Conservation (phyloP, 495 filamentous ascomycete genomes). For the Aspergillus taichungensis region DNA sequence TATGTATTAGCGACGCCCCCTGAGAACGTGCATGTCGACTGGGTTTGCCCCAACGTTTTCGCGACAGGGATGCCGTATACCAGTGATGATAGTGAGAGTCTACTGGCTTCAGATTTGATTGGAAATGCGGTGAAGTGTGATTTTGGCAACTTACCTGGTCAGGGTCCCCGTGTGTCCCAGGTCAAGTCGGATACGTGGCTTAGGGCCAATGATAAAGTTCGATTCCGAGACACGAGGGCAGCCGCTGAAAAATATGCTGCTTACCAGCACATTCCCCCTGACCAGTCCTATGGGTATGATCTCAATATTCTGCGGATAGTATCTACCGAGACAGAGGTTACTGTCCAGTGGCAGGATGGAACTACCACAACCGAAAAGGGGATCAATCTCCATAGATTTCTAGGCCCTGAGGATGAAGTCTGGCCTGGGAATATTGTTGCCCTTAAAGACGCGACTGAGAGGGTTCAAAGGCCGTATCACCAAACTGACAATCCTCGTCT, state of each 20-base stretch:
- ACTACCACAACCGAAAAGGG: constrained; percentile 36
- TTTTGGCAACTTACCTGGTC: constrained; percentile 12
- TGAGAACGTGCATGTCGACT: constrained; percentile 34
- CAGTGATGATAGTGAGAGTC: constrained; percentile 2
- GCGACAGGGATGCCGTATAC: constrained; percentile 3
- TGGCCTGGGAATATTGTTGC: constrained; percentile 53
- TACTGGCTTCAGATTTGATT: constrained; percentile 15
- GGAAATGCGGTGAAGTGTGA: constrained; percentile 17
- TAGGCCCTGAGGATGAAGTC: constrained; percentile 40
- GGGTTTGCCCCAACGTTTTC: constrained; percentile 41
- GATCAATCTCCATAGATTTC: constrained; percentile 35
- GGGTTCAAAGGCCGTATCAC: background rate
- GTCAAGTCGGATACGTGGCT: constrained; percentile 13
- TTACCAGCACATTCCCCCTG: constrained; percentile 35
- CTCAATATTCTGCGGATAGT: constrained; percentile 46
- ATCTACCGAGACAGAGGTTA: constrained; percentile 35
- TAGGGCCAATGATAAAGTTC: constrained; percentile 36
- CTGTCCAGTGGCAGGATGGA: constrained; percentile 53
- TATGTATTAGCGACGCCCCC: constrained; percentile 40
- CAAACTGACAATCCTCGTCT: background rate
- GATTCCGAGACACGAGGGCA: constrained; percentile 41
- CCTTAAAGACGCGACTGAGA: constrained; percentile 30
- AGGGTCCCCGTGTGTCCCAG: constrained; percentile 6
- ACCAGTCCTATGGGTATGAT: constrained; percentile 47
- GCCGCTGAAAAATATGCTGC: constrained; percentile 41